Evolutionary conservation across 148 eudicot species (phyloP).

Genomic region (Amaranthus palmeri): DNA sequence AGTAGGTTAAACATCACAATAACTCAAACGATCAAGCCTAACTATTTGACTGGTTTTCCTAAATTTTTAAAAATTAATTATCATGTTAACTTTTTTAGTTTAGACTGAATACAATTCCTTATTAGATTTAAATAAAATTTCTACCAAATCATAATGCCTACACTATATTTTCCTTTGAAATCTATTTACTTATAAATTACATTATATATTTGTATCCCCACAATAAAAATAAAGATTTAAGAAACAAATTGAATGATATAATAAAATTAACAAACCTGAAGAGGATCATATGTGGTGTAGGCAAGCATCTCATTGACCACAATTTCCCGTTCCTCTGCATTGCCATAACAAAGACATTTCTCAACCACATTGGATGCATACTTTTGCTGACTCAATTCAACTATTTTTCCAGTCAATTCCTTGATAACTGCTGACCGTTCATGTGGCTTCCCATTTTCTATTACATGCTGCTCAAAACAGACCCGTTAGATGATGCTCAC

Average conservation of each 20-base stretch:
- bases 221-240: neutral
- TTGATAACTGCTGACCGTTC: constrained; percentile 66
- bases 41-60: too few relatives aligned
- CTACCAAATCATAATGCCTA: neutral
- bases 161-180: neutral
- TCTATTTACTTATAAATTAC: neutral
- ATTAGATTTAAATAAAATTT: neutral
- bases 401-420: constrained; percentile 85
- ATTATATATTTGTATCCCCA: neutral
- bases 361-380: constrained; percentile 93
- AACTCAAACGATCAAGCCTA: too few relatives aligned
- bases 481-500: too few relatives aligned
- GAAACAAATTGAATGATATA: neutral
- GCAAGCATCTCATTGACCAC: constrained; percentile 88
- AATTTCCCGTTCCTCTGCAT: constrained; percentile 61
- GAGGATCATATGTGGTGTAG: constrained; percentile 89
- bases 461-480: constrained; percentile 56
- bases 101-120: neutral
- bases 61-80: too few relatives aligned
- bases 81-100: too few relatives aligned
- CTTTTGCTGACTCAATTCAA: constrained; percentile 92
- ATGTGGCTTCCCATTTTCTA: constrained; percentile 84
- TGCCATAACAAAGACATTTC: constrained; percentile 78
- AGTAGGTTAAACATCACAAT: too few relatives aligned
- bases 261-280: constrained; percentile 52